Percentiles rank a stretch among this genome's conserved stretches.
Evolutionary conservation across 2,329 filamentous ascomycete genomes (phyloP).

Genomic region (Fusarium siculi): DNA sequence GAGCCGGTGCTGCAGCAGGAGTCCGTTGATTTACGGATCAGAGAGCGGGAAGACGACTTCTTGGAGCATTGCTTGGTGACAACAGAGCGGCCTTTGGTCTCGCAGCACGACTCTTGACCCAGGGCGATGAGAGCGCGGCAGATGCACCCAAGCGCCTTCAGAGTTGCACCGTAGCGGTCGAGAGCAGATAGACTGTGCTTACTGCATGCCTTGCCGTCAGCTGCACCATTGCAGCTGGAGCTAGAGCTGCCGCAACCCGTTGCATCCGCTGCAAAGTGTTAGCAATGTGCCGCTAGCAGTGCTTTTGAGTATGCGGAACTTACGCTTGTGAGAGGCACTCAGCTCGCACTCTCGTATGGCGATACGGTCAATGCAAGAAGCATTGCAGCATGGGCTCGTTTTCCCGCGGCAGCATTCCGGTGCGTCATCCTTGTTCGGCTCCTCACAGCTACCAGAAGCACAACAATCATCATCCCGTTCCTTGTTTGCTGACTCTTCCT

Average conservation of each 20-base stretch:
- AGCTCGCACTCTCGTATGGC: constrained; percentile 55
- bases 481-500: not conserved
- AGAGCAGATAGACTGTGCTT: constrained; percentile 50
- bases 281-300: not conserved
- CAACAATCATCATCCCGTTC: not conserved
- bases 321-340: constrained; percentile 8
- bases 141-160: constrained; percentile 63
- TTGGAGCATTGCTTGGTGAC: constrained; percentile 43
- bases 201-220: constrained; percentile 49
- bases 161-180: constrained; percentile 54
- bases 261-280: not conserved
- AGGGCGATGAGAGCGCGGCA: constrained; percentile 63
- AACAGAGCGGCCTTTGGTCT: constrained; percentile 41
- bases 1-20: constrained; percentile 41
- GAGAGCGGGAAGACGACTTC: constrained; percentile 25
- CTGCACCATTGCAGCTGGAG: constrained; percentile 20
- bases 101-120: constrained; percentile 63
- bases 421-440: not conserved
- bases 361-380: constrained; percentile 56
- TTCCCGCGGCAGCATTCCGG: constrained; percentile 56
- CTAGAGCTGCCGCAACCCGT: not conserved
- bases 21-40: constrained; percentile 38
- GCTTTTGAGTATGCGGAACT: no score
- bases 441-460: not conserved
- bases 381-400: constrained; percentile 54